These are phyloP conservation scores for Penicillium macrosclerotiorum DNA, from an alignment of 495 filamentous ascomycete genomes.

Conservation along the genomic window DNA sequence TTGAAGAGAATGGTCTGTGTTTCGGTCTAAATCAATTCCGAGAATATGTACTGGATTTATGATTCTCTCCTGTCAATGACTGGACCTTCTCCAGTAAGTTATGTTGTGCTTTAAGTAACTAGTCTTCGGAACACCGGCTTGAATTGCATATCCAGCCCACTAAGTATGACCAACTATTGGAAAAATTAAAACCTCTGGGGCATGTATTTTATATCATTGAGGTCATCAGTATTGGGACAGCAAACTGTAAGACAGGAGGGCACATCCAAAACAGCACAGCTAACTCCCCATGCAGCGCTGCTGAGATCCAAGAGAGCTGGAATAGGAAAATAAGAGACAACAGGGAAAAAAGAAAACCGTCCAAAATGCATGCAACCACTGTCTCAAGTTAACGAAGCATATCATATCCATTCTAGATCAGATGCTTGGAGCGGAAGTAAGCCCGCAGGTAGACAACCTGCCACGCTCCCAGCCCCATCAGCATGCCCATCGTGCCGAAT, in stretches of 20 bases:
- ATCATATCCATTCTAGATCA: slow-evolving; percentile 56
- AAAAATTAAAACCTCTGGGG: slow-evolving; percentile 13
- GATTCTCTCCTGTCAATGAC: too few relatives aligned
- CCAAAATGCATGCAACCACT: slow-evolving; percentile 14
- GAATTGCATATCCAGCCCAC: too few relatives aligned
- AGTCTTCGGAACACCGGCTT: too few relatives aligned
- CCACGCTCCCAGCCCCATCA: slow-evolving; percentile 89
- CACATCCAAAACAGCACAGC: slow-evolving; percentile 25
- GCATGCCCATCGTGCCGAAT: slow-evolving; percentile 89
- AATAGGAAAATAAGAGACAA: too few relatives aligned
- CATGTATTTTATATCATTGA: slow-evolving; percentile 40
- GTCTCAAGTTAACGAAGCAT: slow-evolving; percentile 1
- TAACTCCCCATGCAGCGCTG: slow-evolving; percentile 24
- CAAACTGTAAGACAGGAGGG: slow-evolving; percentile 34
- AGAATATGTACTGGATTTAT: too few relatives aligned
- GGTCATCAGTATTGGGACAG: slow-evolving; percentile 41
- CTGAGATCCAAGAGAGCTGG: slow-evolving; percentile 5
- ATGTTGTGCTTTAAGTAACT: too few relatives aligned
- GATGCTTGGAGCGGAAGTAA: slow-evolving; percentile 95
- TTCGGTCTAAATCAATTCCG: too few relatives aligned
- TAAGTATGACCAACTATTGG: too few relatives aligned
- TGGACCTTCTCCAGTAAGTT: too few relatives aligned
- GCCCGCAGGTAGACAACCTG: slow-evolving; percentile 96
- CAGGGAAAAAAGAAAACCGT: slow-evolving; percentile 11
- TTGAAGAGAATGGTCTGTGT: too few relatives aligned